Evolutionary conservation across 2,329 filamentous ascomycete genomes (phyloP), one percentile per base, ranked within the genome.

Genomic region (Kalmusia sp.): DNA sequence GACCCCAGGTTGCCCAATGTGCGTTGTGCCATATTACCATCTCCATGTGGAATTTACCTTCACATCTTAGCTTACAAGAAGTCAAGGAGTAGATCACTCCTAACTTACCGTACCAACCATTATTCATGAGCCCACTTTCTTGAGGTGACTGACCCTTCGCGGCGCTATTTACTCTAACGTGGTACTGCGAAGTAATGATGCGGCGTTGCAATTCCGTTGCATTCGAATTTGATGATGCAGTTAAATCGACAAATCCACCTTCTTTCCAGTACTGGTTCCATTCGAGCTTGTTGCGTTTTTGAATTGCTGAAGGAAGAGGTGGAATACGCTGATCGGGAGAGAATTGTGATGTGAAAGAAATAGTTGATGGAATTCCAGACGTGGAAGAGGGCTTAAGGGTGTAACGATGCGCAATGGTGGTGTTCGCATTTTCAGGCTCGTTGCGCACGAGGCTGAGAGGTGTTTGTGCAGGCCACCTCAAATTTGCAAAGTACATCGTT

Each of bases 161-260:
- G n/a, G 81, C 81, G 6, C 76, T 78, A 59, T 84, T 84, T 7
- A 84, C 76, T 3, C 78, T 79, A 1, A 81, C 71, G 3, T 84
- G 74, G 56, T 84, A 84, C 58, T 83, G 81, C 0, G 82, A 83
- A n/a, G 81, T 70, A 43, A 85, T 77, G 8, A 79, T 80, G 31
- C 80, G 77, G 14, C 80, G 73, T 61, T 84, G 82, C 6, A 84
- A 67, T 57, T 83, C 80, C 14, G 71, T 72, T 1, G 81, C 80
- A 33, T 78, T 76, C 1, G 69, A 38, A 19, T 77, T 76, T 1
- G 64, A 54, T 2, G 65, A 52, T 1, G 59, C 63, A 1, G 79
- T 76, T 12, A 84, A 66, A 51, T 82, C 81, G 17, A 84, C 65
- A 61, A 84, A 84, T 3, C 78, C 80, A 0, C 81, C 81, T 1